Evolutionary conservation across 192 early-diverging fungal genomes (phyloP).

Genomic region (Piromyces finnis): DNA sequence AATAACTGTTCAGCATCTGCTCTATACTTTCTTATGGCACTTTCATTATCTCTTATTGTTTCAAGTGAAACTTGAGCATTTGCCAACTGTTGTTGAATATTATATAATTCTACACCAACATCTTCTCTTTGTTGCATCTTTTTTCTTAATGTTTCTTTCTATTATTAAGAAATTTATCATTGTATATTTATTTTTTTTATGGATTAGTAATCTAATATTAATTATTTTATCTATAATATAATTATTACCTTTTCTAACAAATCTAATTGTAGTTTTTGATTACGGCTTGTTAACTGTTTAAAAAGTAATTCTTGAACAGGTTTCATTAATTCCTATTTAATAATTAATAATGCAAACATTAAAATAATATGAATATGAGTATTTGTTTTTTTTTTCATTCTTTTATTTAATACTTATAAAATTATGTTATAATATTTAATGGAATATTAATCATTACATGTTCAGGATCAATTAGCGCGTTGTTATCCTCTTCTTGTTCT

Average conservation of each 20-base stretch:
- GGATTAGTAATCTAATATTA: too few species aligned
- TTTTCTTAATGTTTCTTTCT: slow-evolving; percentile 25
- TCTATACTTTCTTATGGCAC: slow-evolving; percentile 17
- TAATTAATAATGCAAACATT: too few species aligned
- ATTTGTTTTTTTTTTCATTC: too few species aligned
- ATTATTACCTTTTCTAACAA: slow-evolving; percentile 30
- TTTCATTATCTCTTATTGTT: slow-evolving; percentile 21
- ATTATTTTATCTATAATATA: too few species aligned
- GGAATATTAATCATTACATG: not conserved
- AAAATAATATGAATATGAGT: too few species aligned
- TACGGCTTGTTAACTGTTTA: slow-evolving; percentile 24
- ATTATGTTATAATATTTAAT: too few species aligned
- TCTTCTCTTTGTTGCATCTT: slow-evolving; percentile 20
- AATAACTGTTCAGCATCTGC: slow-evolving; percentile 27
- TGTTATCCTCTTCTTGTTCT: not conserved
- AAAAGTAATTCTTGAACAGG: slow-evolving; percentile 32
- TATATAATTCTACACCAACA: slow-evolving; percentile 34
- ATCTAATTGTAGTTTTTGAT: slow-evolving; percentile 19
- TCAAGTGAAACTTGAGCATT: slow-evolving; percentile 27
- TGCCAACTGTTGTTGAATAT: slow-evolving; percentile 36
- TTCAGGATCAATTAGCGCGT: not conserved
- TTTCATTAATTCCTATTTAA: slow-evolving; percentile 26
- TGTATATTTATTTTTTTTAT: not conserved
- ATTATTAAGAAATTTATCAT: not conserved
- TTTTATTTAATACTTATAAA: too few species aligned